Base-by-base conservation (phyloP, 257 asterid genomes). In the Verbena officinalis region DNA sequence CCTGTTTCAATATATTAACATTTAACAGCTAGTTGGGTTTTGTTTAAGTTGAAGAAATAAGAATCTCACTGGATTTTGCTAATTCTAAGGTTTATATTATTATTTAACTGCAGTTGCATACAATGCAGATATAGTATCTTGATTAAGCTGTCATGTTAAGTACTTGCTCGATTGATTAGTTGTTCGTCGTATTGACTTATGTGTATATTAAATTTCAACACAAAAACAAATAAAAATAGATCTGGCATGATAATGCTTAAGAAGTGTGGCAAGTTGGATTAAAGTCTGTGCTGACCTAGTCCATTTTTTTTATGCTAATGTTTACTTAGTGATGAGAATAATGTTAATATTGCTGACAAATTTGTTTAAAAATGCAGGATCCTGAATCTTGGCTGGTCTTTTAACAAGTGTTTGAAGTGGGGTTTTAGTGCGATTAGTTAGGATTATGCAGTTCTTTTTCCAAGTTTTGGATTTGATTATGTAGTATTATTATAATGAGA, bases 21-120 rank as follows among this genome's bases (percentile, higher is more conserved):
- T 57, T n/a, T 59, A 60, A 50, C 50, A n/a, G 17, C 62, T 34
- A 67, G 68, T 72, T 70, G 80, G 48, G n/a, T 62, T 30, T 80
- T 57, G 53, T 68, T 55, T 40, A 50, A 36, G n/a, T n/a, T 62
- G 19, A 27, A 67, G 56, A n/a, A n/a, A n/a, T n/a, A n/a, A n/a
- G n/a, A 64, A 70, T 80, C 72, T 69, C 62, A 64, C 55, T 69
- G 71, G 74, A 68, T 59, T 62, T 31, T 44, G 40, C 61, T 17
- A 64, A 62, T 70, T 2, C 5, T 33, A 44, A 27, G 17, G n/a
- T 36, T 31, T 59, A 38, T 20, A 43, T 20, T 34, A 33, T 15
- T 65, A 31, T 45, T 59, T 62, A 20, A 45, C 19, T 2, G 21
- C 36, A 27, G 16, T 42, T 30, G 7, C 39, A 64, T 42, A 56